These are phyloP conservation scores for Crotalaria pallida DNA, from an alignment of 306 rosid genomes.

Conservation along the genomic window DNA sequence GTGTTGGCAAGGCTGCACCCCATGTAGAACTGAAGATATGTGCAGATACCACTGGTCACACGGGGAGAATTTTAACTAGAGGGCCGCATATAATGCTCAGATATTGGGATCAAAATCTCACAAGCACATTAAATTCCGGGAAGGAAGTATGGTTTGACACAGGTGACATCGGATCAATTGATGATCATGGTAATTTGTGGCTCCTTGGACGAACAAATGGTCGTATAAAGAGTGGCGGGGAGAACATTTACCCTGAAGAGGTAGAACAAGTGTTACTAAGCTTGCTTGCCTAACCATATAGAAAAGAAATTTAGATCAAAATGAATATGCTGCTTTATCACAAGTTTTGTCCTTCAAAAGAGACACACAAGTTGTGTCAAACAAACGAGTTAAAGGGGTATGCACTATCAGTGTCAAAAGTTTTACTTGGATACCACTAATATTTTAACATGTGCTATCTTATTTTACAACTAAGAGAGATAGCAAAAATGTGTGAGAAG, in stretches of 20 bases:
- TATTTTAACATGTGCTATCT: too few relatives aligned
- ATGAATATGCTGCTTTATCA: neutral
- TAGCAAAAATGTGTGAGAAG: too few relatives aligned
- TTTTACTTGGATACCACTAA: too few relatives aligned
- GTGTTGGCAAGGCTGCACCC: conserved; percentile 95
- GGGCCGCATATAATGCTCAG: conserved; percentile 88
- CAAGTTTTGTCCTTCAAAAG: neutral
- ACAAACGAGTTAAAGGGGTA: too few relatives aligned
- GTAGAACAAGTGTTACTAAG: conserved; percentile 24
- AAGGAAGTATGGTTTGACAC: conserved; percentile 76
- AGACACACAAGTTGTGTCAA: neutral
- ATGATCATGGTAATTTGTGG: conserved; percentile 62
- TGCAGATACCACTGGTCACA: conserved; percentile 33
- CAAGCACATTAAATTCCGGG: conserved; percentile 26
- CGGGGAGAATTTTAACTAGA: conserved; percentile 82
- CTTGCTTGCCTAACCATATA: neutral
- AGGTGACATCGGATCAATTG: conserved; percentile 79
- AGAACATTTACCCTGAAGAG: conserved; percentile 94
- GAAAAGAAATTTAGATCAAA: neutral
- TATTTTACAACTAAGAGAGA: too few relatives aligned
- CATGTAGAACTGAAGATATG: conserved; percentile 71
- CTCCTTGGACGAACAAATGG: conserved; percentile 75
- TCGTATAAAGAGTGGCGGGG: conserved; percentile 88
- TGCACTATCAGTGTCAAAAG: too few relatives aligned
- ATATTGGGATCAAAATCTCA: conserved; percentile 58